phyloP scores from a whole-genome alignment of 352 stramenopile species.

The Phytophthora podocarpi region DNA sequence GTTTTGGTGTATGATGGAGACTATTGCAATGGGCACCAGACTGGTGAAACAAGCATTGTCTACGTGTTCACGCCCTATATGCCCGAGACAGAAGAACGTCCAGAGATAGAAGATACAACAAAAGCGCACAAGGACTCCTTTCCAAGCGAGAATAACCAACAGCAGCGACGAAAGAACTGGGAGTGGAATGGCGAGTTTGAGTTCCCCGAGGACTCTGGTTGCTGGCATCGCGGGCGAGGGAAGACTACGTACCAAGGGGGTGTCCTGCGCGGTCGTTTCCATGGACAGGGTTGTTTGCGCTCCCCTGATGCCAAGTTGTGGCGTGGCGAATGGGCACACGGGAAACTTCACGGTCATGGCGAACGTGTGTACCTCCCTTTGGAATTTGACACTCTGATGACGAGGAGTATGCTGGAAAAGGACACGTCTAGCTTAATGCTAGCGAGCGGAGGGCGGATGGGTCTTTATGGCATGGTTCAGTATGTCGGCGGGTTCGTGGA shows the following conservation, averaged over 20 bases:
- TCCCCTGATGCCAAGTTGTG: conserved; percentile 67
- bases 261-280: conserved; percentile 63
- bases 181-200: conserved; percentile 70
- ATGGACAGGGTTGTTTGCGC: conserved; percentile 55
- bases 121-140: background rate
- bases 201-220: conserved; percentile 61
- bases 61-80: conserved; percentile 42
- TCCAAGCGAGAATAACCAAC: background rate
- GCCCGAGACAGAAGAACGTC: background rate
- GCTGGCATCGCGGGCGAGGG: conserved; percentile 64
- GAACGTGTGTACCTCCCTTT: conserved; percentile 61
- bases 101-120: background rate
- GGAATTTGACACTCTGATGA: conserved; percentile 42
- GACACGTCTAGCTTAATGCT: conserved; percentile 6
- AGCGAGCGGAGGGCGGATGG: conserved; percentile 9
- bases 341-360: conserved; percentile 53
- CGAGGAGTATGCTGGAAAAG: conserved; percentile 38
- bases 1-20: conserved; percentile 53
- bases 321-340: conserved; percentile 53
- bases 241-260: conserved; percentile 58
- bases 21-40: conserved; percentile 55
- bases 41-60: conserved; percentile 43
- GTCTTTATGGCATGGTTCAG: conserved; percentile 59
- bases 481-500: conserved; percentile 60
- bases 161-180: background rate